Percentiles rank a stretch among this genome's conserved stretches.
These are phyloP conservation scores for Globisporangium echinulatum DNA, from an alignment of 352 stramenopile genomes.

Conservation along the genomic window DNA sequence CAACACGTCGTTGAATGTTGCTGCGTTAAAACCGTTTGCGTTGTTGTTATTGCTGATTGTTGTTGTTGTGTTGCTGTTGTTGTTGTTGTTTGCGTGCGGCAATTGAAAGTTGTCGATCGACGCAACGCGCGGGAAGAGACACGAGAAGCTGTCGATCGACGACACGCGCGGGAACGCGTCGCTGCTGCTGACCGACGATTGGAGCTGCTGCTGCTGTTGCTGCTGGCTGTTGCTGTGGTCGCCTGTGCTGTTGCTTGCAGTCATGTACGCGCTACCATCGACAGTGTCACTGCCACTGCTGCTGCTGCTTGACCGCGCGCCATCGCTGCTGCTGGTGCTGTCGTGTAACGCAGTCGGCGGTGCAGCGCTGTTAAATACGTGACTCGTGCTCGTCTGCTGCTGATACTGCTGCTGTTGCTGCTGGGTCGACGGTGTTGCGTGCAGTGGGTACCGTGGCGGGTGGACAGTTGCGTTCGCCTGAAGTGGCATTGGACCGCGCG, in stretches of 20 bases:
- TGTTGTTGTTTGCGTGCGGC: constrained; percentile 12
- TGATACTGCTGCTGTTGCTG: constrained; percentile 8
- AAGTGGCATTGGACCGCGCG: constrained; percentile 11
- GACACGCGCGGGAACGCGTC: constrained; percentile 64
- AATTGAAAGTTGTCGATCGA: constrained; percentile 79
- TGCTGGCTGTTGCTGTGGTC: constrained; percentile 5
- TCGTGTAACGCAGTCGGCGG: background rate
- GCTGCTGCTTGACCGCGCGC: background rate
- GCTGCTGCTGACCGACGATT: background rate
- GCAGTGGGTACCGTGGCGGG: constrained; percentile 6
- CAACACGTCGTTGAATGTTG: constrained; percentile 5
- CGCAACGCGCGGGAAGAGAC: constrained; percentile 72
- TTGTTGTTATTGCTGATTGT: constrained; percentile 2
- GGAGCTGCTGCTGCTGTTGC: constrained; percentile 2
- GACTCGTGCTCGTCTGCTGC: constrained; percentile 2
- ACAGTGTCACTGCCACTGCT: background rate
- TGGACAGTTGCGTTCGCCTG: constrained; percentile 3
- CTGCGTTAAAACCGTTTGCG: background rate
- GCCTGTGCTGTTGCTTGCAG: background rate
- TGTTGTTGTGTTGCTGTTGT: constrained; percentile 6
- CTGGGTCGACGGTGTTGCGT: constrained; percentile 5
- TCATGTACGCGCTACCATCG: background rate
- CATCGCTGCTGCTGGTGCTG: background rate
- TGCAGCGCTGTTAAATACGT: constrained; percentile 11
- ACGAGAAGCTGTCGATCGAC: constrained; percentile 83